Base-by-base conservation (phyloP, 345 rosid species). In the Salix exigua region DNA sequence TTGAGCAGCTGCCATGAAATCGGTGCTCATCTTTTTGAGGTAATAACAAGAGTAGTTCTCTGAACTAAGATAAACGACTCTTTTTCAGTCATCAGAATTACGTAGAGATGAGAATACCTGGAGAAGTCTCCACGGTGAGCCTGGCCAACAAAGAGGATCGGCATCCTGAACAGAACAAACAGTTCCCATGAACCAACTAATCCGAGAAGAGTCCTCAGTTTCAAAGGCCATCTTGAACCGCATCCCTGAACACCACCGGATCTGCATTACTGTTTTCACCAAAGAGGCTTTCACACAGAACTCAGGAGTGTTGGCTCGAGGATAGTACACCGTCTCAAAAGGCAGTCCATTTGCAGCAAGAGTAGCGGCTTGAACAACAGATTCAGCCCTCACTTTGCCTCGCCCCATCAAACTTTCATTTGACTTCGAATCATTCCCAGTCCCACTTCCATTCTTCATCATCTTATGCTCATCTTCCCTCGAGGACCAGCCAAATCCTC, bases 71-170 rank as follows among this genome's bases (percentile, higher is more conserved):
- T 6, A 23, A 55, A 23, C 14, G 26, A n/a, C 28, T 55, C 14
- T 4, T 55, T 55, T 55, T 55, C 62, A 9, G 28, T 10, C 25
- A 11, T 1, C 62, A 55, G 33, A 14, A 51, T 61, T 72, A 23
- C 18, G 23, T 46, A 4, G 30, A 66, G 26, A 65, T 17, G 13
- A 55, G 4, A 66, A n/a, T 85, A 95, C 99, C 98, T 89, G 94
- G 19, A 96, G 86, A 77, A 96, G 90, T 9, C 98, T 86, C 99
- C 99, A 96, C 19, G 97, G 98, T 17, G 99, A 96, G 75, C 88
- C 85, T 31, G 96, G 94, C 97, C 97, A 95, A 23, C 81, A 90
- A 66, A 91, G 79, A 35, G 96, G 89, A 73, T 95, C 97, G 37
- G 89, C 84, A 62, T 90, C 93, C 68, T 89, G 83, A 62, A 76